Evolutionary conservation across 2,329 filamentous ascomycete genomes (phyloP).

Genomic region (Colletotrichum chrysophilum): DNA sequence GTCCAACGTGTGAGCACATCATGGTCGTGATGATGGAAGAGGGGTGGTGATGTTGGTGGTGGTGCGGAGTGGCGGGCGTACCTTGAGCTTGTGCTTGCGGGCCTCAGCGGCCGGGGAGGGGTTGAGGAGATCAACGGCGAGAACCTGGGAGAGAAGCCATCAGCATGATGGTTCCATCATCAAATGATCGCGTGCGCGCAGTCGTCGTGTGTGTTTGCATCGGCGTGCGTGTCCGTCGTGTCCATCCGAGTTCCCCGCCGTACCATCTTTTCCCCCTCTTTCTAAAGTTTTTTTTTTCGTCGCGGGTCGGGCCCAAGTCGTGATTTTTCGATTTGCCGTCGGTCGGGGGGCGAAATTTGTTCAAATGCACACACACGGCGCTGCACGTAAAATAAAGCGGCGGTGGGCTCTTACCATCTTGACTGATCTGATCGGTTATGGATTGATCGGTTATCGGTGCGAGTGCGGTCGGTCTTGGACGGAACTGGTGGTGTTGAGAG

Average conservation of each 20-base stretch:
- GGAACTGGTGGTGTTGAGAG: slow-evolving; percentile 53
- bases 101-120: slow-evolving; percentile 96
- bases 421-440: slow-evolving; percentile 54
- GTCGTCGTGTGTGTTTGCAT: slow-evolving; percentile 1
- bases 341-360: slow-evolving; percentile 12
- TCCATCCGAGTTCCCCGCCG: slow-evolving; percentile 11
- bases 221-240: neutral
- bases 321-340: slow-evolving; percentile 15
- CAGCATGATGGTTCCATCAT: slow-evolving; percentile 24
- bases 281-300: slow-evolving; percentile 1
- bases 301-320: slow-evolving; percentile 20
- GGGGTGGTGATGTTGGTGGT: neutral
- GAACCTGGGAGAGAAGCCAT: slow-evolving; percentile 72
- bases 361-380: slow-evolving; percentile 10
- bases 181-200: slow-evolving; percentile 5
- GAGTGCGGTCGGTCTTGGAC: slow-evolving; percentile 53
- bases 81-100: slow-evolving; percentile 99
- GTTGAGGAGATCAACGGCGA: slow-evolving; percentile 99
- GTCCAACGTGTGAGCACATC: slow-evolving; percentile 19
- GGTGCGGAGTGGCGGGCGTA: slow-evolving; percentile 47
- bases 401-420: slow-evolving; percentile 67
- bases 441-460: slow-evolving; percentile 45
- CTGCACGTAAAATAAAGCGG: slow-evolving; percentile 22
- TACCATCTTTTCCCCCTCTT: slow-evolving; percentile 19
- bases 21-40: neutral